Evolutionary conservation across 2,329 filamentous ascomycete genomes (phyloP).

Genomic region (Epichloe elymi): DNA sequence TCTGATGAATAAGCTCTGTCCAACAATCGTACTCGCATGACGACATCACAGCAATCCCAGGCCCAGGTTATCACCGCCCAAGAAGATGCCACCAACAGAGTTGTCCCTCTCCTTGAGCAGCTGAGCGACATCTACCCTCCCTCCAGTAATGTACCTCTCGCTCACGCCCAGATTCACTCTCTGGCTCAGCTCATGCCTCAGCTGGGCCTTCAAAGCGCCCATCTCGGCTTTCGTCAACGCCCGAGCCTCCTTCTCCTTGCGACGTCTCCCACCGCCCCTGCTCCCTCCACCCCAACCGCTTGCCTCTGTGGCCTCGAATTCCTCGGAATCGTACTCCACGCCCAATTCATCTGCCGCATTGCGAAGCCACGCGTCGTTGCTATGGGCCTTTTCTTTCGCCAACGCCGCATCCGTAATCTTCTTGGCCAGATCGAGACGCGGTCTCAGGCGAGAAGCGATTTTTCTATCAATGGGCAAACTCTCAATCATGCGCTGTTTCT

Average conservation of each 20-base stretch:
- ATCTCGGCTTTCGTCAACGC: conserved; percentile 62
- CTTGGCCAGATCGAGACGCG: conserved; percentile 70
- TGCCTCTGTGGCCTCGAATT: conserved; percentile 65
- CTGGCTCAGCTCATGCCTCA: conserved; percentile 56
- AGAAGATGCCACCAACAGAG: conserved; percentile 17
- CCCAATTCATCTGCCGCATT: conserved; percentile 83
- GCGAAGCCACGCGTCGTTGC: conserved; percentile 74
- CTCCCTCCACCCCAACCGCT: conserved; percentile 49
- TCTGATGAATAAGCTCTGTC: too few relatives aligned
- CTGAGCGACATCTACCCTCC: conserved; percentile 69
- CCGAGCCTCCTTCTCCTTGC: conserved; percentile 59
- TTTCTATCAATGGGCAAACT: conserved; percentile 75
- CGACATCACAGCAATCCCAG: conserved; percentile 10
- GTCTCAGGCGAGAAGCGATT: conserved; percentile 62
- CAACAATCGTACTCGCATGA: not conserved
- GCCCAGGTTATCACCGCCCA: conserved; percentile 28
- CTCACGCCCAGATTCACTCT: conserved; percentile 81
- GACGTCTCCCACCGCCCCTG: conserved; percentile 58
- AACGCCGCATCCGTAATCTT: conserved; percentile 69
- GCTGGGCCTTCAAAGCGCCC: conserved; percentile 53
- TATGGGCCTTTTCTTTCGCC: conserved; percentile 75
- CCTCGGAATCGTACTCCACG: conserved; percentile 84
- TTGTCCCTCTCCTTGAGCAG: conserved; percentile 50
- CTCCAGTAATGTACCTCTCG: conserved; percentile 72
- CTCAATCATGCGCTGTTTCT: conserved; percentile 50